Evolutionary conservation across 2,329 filamentous ascomycete genomes (phyloP), one percentile per base, ranked within the genome.

Genomic region (Myriosclerotinia duriaeana): DNA sequence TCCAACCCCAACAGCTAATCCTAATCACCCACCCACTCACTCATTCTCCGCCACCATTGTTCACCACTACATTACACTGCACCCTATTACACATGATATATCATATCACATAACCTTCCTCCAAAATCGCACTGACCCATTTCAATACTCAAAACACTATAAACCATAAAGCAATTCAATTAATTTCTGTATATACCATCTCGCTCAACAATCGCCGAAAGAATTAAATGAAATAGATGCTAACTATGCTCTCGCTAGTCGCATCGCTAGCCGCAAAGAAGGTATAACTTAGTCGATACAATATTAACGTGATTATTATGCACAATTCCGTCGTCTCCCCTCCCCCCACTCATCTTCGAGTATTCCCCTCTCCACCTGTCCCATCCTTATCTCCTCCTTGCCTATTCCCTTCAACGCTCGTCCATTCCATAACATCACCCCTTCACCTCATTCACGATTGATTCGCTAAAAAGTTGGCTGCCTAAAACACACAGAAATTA

Each of bases 401-500:
- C 11, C 56, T 30, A 36, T 53, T 22, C 22, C 34, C 52, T 34
- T 36, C 26, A 34, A 34, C 38, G 7, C 34, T 20, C 14, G 1
- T 14, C 20, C 34, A 53, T 36, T 36, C 34, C 30, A 34, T 5
- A n/a, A 36, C 52, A 50, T 50, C 34, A 38, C 8, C 9, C 20
- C 14, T 8, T 17, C 11, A 11, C 14, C 15, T 7, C 44, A 20
- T 12, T n/a, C 3, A 61, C 15, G 46, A 61, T 48, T 61, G 58
- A 61, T 14, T 48, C 9, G 58, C 58, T 38, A 61, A 8, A 52
- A 38, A 61, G n/a, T 61, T 61, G 44, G 58, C 58, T 22, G 58
- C 58, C 58, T 61, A 40, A 17, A 1, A 12, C 20, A 17, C 2
- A 6, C 34, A 17, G 20, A 26, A 5, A 26, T 61, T 50, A 61